These are phyloP conservation scores for Rubia tinctorum DNA, from an alignment of 305 asterid species.

Conservation along the genomic window DNA sequence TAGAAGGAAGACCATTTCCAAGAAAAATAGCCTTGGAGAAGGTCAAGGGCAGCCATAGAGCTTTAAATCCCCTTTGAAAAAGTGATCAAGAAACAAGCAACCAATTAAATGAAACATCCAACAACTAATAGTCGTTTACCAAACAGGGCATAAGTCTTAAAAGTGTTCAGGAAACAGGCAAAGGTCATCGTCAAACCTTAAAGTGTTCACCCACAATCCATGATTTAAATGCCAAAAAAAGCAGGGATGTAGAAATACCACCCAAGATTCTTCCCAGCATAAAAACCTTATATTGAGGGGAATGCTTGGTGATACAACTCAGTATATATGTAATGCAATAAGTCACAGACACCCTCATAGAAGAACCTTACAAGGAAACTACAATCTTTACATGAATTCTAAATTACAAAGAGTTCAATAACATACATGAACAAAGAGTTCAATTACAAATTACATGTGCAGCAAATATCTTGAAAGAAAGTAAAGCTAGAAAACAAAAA, in stretches of 20 bases:
- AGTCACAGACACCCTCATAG: slow-evolving; percentile 89
- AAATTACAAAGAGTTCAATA: too few relatives aligned
- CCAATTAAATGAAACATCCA: slow-evolving; percentile 12
- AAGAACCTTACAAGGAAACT: too few relatives aligned
- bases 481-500: too few relatives aligned
- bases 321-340: slow-evolving; percentile 91
- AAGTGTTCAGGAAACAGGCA: background rate
- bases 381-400: too few relatives aligned
- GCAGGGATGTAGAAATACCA: slow-evolving; percentile 93
- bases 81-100: slow-evolving; percentile 4
- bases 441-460: too few relatives aligned
- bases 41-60: slow-evolving; percentile 92
- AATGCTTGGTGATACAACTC: slow-evolving; percentile 95
- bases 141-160: background rate
- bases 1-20: slow-evolving; percentile 96
- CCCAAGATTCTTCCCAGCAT: slow-evolving; percentile 96
- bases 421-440: too few relatives aligned
- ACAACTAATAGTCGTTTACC: too few relatives aligned
- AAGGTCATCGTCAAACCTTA: slow-evolving; percentile 48
- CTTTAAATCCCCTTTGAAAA: slow-evolving; percentile 85
- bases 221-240: slow-evolving; percentile 91
- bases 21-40: slow-evolving; percentile 96
- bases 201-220: slow-evolving; percentile 99
- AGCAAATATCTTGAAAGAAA: too few relatives aligned
- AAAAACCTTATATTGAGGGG: slow-evolving; percentile 85